These are phyloP conservation scores for Apiosordaria backusii DNA, from an alignment of 495 filamentous ascomycete genomes.

Conservation along the genomic window DNA sequence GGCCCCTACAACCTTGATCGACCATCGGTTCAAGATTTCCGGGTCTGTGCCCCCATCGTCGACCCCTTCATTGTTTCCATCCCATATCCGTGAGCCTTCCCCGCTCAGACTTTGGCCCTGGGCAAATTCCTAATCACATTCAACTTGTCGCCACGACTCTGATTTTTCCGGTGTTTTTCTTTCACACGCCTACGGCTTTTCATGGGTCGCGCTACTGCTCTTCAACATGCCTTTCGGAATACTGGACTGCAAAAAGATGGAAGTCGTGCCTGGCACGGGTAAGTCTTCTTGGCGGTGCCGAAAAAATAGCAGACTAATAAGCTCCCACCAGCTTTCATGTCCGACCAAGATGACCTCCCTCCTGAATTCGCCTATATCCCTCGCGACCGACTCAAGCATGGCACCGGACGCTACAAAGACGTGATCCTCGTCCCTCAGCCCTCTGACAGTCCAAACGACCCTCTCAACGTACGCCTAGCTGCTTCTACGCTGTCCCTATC, in stretches of 20 bases:
- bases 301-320: not conserved
- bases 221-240: slow-evolving; percentile 42
- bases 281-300: slow-evolving; percentile 15
- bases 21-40: not conserved
- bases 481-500: not conserved
- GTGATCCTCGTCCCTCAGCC: slow-evolving; percentile 55
- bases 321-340: slow-evolving; percentile 39
- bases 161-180: not conserved
- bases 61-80: not conserved
- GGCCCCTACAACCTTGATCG: too few species aligned
- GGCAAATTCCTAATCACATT: not conserved
- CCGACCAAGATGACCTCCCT: slow-evolving; percentile 44
- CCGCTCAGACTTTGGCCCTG: not conserved
- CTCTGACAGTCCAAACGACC: slow-evolving; percentile 53
- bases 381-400: slow-evolving; percentile 47
- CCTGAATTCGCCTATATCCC: slow-evolving; percentile 41
- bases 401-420: slow-evolving; percentile 42
- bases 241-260: slow-evolving; percentile 38
- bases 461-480: slow-evolving; percentile 42
- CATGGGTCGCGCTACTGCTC: not conserved
- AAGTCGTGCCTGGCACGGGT: slow-evolving; percentile 51
- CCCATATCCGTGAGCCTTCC: not conserved
- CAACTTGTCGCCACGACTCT: not conserved
- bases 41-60: not conserved
- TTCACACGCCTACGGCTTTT: not conserved